phyloP scores from a whole-genome alignment of 2,329 filamentous ascomycete genomes.

The Xylariales sp. region DNA sequence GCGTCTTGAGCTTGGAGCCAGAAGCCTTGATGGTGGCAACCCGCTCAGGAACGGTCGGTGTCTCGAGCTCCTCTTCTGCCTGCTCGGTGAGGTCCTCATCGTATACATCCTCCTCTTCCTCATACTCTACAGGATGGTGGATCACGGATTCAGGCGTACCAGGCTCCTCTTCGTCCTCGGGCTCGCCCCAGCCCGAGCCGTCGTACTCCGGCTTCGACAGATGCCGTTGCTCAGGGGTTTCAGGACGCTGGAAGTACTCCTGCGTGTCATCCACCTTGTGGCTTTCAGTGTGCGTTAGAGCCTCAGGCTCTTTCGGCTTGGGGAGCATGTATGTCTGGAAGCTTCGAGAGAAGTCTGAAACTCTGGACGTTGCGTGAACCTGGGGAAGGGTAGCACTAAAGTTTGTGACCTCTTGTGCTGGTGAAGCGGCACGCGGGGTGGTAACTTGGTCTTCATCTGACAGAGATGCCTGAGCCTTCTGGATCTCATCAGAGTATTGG shows the following conservation, averaged over 20 bases:
- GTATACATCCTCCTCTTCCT: conserved; percentile 27
- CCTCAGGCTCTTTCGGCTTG: conserved; percentile 31
- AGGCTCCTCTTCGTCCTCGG: conserved; percentile 54
- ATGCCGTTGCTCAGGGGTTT: conserved; percentile 44
- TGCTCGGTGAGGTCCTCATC: conserved; percentile 13
- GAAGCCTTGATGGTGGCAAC: conserved; percentile 86
- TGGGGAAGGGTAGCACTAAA: conserved; percentile 33
- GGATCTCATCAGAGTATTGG: conserved; percentile 46
- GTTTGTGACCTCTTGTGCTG: conserved; percentile 25
- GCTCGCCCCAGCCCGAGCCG: conserved; percentile 42
- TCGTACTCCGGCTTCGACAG: conserved; percentile 49
- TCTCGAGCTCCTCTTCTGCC: conserved; percentile 37
- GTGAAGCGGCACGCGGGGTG: conserved; percentile 45
- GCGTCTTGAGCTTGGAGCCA: conserved; percentile 81
- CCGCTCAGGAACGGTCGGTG: conserved; percentile 70
- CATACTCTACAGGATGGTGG: conserved; percentile 60
- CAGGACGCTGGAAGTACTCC: conserved; percentile 35
- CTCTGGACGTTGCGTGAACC: conserved; percentile 26
- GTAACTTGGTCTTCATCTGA: conserved; percentile 40
- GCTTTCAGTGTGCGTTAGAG: conserved; percentile 23
- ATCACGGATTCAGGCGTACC: conserved; percentile 88
- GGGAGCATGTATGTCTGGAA: conserved; percentile 44
- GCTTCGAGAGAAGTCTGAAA: conserved; percentile 35
- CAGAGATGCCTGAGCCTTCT: conserved; percentile 18
- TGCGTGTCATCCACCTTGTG: conserved; percentile 31